Conservation (phyloP, 108 stramenopile genomes). For the Epithemia pelagica region DNA sequence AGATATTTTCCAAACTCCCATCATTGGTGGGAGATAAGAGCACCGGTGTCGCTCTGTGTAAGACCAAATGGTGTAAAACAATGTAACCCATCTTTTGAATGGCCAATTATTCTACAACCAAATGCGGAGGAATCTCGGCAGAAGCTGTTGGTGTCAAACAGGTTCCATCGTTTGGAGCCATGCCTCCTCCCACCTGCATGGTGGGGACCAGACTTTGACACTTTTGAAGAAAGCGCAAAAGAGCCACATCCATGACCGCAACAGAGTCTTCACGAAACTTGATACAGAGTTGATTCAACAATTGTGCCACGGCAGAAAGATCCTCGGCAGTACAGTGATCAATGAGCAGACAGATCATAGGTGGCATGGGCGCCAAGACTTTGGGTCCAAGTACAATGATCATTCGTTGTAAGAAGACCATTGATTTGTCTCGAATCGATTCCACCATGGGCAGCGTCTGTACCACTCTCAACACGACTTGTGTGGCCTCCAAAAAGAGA, state of each 20-base stretch:
- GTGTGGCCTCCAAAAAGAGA: conserved; percentile 45
- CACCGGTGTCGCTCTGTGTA: conserved; percentile 33
- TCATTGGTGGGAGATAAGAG: conserved; percentile 43
- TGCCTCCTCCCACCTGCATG: background rate
- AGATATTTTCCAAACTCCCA: conserved; percentile 38
- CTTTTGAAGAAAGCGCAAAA: conserved; percentile 57
- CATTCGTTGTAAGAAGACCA: conserved; percentile 55
- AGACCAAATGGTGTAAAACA: conserved; percentile 43
- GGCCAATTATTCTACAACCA: conserved; percentile 51
- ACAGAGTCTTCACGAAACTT: conserved; percentile 48
- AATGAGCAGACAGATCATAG: conserved; percentile 39
- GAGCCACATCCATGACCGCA: conserved; percentile 35
- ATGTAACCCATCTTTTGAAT: conserved; percentile 55
- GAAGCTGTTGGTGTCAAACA: no score
- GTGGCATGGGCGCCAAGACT: conserved; percentile 44
- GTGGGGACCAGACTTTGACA: conserved; percentile 29
- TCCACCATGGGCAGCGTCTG: conserved; percentile 33
- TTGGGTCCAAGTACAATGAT: conserved; percentile 44
- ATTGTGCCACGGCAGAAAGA: conserved; percentile 50
- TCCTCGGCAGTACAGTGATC: conserved; percentile 42
- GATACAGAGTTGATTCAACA: conserved; percentile 60
- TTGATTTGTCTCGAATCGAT: conserved; percentile 42
- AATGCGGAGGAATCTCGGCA: conserved; percentile 32
- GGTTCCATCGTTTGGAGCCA: no score
- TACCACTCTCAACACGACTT: conserved; percentile 32